A percentile compares a stretch with the other conserved stretches of the same genome.
These are phyloP conservation scores for Lizonia empirigonia DNA, from an alignment of 2,329 filamentous ascomycete species.

Conservation along the genomic window DNA sequence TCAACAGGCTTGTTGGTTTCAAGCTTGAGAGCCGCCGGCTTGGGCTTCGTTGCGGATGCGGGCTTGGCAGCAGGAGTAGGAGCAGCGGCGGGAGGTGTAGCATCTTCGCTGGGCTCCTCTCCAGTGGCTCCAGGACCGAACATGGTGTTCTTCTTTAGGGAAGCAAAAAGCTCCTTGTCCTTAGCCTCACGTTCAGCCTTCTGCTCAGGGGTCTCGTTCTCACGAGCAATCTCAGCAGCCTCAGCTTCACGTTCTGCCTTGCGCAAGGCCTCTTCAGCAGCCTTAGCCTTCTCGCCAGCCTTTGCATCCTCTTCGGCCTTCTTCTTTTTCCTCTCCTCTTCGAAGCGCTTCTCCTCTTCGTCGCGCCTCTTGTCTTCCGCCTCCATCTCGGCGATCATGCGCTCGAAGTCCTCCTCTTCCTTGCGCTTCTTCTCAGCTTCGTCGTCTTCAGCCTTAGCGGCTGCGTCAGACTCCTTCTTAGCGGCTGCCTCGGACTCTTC, in stretches of 20 bases:
- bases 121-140: slow-evolving; percentile 53
- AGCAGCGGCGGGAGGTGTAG: slow-evolving; percentile 56
- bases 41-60: slow-evolving; percentile 68
- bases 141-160: slow-evolving; percentile 55
- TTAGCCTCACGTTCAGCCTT: slow-evolving; percentile 50
- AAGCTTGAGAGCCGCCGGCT: slow-evolving; percentile 88
- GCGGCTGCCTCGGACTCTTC: slow-evolving; percentile 30
- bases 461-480: slow-evolving; percentile 45
- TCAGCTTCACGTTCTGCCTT: slow-evolving; percentile 57
- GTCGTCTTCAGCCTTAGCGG: slow-evolving; percentile 48
- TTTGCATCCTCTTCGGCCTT: slow-evolving; percentile 65
- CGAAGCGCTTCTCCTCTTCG: slow-evolving; percentile 71
- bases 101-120: slow-evolving; percentile 29
- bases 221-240: slow-evolving; percentile 52
- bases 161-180: slow-evolving; percentile 50
- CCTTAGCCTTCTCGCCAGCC: slow-evolving; percentile 50
- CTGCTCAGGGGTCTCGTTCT: slow-evolving; percentile 49
- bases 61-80: slow-evolving; percentile 37
- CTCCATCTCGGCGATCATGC: slow-evolving; percentile 69
- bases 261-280: slow-evolving; percentile 61
- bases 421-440: slow-evolving; percentile 43
- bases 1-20: slow-evolving; percentile 86
- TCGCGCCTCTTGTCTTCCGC: slow-evolving; percentile 54
- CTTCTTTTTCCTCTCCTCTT: slow-evolving; percentile 71
- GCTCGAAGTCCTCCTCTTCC: slow-evolving; percentile 55